Evolutionary conservation across 805 yeast species (phyloP).

Genomic region (Priceomyces fermenticarens): DNA sequence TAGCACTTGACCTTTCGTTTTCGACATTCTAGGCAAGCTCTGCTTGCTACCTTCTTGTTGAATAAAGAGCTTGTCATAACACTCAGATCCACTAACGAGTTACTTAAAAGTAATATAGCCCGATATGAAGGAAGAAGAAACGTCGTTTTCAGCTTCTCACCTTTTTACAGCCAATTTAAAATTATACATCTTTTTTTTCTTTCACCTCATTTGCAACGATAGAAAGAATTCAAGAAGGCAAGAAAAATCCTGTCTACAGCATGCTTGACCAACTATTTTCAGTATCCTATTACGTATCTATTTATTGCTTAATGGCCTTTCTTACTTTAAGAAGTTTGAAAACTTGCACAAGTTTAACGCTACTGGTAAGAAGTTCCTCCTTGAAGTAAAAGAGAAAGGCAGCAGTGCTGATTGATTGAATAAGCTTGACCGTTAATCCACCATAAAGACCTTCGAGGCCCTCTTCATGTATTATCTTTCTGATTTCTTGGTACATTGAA

Average conservation of each 20-base stretch:
- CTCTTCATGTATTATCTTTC: constrained; percentile 61
- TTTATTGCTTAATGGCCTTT: constrained; percentile 5
- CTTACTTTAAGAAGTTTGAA: constrained; percentile 25
- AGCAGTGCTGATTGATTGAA: constrained; percentile 83
- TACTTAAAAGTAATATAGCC: too few relatives aligned
- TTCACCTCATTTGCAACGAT: too few relatives aligned
- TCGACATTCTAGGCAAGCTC: constrained; percentile 64
- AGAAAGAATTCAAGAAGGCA: too few relatives aligned
- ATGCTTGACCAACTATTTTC: too few relatives aligned
- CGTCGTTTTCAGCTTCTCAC: background rate
- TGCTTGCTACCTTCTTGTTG: constrained; percentile 48
- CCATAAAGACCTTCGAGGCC: constrained; percentile 77
- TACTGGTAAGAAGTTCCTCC: constrained; percentile 70
- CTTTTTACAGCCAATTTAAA: background rate
- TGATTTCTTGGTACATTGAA: constrained; percentile 50
- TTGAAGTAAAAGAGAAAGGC: constrained; percentile 89
- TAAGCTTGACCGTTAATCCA: constrained; percentile 75
- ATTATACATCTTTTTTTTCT: background rate
- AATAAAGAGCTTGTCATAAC: background rate
- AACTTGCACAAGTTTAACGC: constrained; percentile 51
- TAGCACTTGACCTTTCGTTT: constrained; percentile 67
- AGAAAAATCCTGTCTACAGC: too few relatives aligned
- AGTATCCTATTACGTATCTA: too few relatives aligned
- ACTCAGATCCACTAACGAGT: too few relatives aligned
- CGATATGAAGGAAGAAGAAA: too few relatives aligned